Base-by-base conservation (phyloP, 1,284 basidiomycete genomes). In the Inonotus obliquus region DNA sequence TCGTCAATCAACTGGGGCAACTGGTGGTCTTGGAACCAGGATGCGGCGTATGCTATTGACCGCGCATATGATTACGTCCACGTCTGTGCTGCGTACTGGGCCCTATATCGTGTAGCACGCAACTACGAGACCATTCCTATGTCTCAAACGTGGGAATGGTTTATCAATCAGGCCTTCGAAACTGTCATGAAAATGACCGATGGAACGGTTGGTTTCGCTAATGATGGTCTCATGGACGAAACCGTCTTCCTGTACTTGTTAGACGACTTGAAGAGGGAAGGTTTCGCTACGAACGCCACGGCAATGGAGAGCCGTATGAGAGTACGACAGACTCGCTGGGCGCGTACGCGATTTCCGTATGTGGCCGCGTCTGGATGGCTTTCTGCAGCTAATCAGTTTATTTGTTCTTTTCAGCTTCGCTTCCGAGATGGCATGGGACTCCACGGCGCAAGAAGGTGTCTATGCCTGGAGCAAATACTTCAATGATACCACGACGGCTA, bases 391-490 rank as follows among this genome's bases (percentile, higher is more conserved):
- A 52, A 44, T n/a, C 17, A 35, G 21, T 38, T 45, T 41, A 52
- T 61, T 44, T 54, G 47, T 23, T 39, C 19, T 29, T 23, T 39
- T 13, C 61, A 84, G 81, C 27, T 84, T 83, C 65, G 81, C 81
- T 6, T 82, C 81, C 1, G 82, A 85, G 68, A 82, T 83, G 81
- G 82, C 81, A 9, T 84, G 82, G 82, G 82, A 85, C 67, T 83
- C 81, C 14, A 84, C 83, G 11, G 83, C 82, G 9, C 82, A 84
- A 64, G 81, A 83, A 68, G 81, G 81, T 23, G 81, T 83, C 1
- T 84, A 81, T 65, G 75, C 73, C 0, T 84, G 82, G 82, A 76
- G 77, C 54, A 79, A 74, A 62, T 82, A 79, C 67, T 84, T 85
- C 73, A 81, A 81, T 66, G 77, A 83, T 65, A 74, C 75, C 3